Conservation (phyloP, 139 green algal species). For the Picochlorum sp. region DNA sequence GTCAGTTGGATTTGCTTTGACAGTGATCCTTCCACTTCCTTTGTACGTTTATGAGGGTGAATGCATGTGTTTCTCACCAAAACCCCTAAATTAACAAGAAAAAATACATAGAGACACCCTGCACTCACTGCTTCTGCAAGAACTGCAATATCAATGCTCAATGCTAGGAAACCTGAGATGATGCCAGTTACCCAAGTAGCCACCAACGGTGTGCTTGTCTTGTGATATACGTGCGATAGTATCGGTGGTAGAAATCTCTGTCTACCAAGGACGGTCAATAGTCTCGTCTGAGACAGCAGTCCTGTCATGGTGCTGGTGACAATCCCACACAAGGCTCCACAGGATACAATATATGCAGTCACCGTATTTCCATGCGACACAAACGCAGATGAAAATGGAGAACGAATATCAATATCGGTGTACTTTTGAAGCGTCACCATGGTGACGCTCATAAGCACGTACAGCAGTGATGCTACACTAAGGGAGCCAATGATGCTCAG, state of each 20-base stretch:
- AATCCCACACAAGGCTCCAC: constrained; percentile 50
- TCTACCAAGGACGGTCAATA: constrained; percentile 71
- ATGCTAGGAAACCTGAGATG: constrained; percentile 42
- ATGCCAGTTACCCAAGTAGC: constrained; percentile 40
- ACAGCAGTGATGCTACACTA: constrained; percentile 50
- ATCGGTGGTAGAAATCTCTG: constrained; percentile 58
- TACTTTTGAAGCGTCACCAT: constrained; percentile 44
- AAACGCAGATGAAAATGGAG: constrained; percentile 63
- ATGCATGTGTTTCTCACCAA: constrained; percentile 34
- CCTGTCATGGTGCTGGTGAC: constrained; percentile 51
- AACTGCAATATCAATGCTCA: constrained; percentile 70
- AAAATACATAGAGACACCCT: constrained; percentile 80
- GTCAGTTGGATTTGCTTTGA: not conserved
- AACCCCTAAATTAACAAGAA: constrained; percentile 45
- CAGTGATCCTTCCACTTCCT: not conserved
- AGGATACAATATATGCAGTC: constrained; percentile 21
- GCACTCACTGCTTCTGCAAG: constrained; percentile 59
- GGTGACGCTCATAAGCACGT: constrained; percentile 36
- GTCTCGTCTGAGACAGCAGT: constrained; percentile 65
- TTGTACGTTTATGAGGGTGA: no score
- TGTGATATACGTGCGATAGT: constrained; percentile 46
- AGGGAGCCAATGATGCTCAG: constrained; percentile 62
- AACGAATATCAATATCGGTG: constrained; percentile 45
- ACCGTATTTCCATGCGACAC: not conserved
- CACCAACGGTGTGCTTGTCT: constrained; percentile 41